These are phyloP conservation scores for Diaporthe velutina DNA, from an alignment of 2,329 filamentous ascomycete species.

Conservation along the genomic window DNA sequence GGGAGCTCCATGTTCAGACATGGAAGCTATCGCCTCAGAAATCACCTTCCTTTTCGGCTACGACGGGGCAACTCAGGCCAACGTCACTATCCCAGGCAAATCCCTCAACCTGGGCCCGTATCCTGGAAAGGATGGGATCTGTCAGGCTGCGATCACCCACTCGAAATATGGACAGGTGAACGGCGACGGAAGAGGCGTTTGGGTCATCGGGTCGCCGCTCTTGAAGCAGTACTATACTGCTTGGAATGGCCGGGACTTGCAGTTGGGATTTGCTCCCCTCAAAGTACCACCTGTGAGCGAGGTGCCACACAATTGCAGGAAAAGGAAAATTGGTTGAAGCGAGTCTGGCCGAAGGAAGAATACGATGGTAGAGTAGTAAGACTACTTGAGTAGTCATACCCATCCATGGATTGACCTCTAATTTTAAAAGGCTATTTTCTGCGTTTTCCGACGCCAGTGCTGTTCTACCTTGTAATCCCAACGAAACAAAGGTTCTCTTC, in stretches of 20 bases:
- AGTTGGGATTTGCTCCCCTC: constrained; percentile 44
- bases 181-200: constrained; percentile 40
- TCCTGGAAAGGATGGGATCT: constrained; percentile 44
- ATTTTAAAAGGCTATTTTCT: background rate
- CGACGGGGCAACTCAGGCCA: constrained; percentile 40
- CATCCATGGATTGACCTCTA: background rate
- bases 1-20: constrained; percentile 47
- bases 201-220: constrained; percentile 49
- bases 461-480: background rate
- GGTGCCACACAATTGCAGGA: background rate
- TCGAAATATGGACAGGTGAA: constrained; percentile 33
- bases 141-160: constrained; percentile 48
- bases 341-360: background rate
- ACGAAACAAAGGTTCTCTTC: background rate
- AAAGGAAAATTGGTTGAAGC: background rate
- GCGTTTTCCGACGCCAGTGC: background rate
- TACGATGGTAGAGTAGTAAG: background rate
- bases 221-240: constrained; percentile 51
- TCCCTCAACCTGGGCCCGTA: constrained; percentile 49
- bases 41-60: constrained; percentile 48
- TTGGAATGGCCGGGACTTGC: constrained; percentile 47
- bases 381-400: no score
- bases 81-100: constrained; percentile 45
- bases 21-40: constrained; percentile 44
- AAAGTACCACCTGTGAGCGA: background rate